Evolutionary conservation across 257 asterid species (phyloP).

Genomic region (Salvia hispanica): DNA sequence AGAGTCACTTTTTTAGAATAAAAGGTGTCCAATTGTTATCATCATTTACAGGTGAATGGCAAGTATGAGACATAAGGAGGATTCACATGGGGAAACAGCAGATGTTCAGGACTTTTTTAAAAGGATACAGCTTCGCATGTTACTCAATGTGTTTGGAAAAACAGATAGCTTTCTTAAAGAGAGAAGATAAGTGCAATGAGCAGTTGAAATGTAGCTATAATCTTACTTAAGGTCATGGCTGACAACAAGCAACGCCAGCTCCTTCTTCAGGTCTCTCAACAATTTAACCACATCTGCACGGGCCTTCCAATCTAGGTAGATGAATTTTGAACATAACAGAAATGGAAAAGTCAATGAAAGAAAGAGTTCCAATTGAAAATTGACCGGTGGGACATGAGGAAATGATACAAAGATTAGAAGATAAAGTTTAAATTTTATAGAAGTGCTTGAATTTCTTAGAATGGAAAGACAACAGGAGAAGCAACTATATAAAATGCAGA

Average conservation of each 20-base stretch:
- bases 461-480: slow-evolving; percentile 21
- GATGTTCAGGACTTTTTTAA: slow-evolving; percentile 8
- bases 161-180: neutral
- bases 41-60: neutral
- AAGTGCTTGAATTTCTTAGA: slow-evolving; percentile 1
- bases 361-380: slow-evolving; percentile 8
- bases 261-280: slow-evolving; percentile 74
- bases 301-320: slow-evolving; percentile 84
- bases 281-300: slow-evolving; percentile 87
- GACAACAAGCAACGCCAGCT: slow-evolving; percentile 81
- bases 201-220: slow-evolving; percentile 25
- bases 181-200: slow-evolving; percentile 18
- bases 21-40: neutral
- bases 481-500: slow-evolving; percentile 5
- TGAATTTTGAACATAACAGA: slow-evolving; percentile 15
- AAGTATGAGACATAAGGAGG: neutral
- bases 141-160: neutral
- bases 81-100: neutral
- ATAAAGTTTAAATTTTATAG: slow-evolving; percentile 9
- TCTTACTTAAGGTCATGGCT: slow-evolving; percentile 95
- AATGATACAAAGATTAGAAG: slow-evolving; percentile 13
- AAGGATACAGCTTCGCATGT: slow-evolving; percentile 22
- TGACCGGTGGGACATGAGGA: neutral
- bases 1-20: slow-evolving; percentile 3
- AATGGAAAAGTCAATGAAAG: slow-evolving; percentile 12